Evolutionary conservation across 2,329 filamentous ascomycete species (phyloP), one percentile per base, ranked within the genome.

Genomic region (Diaporthe caulivora): DNA sequence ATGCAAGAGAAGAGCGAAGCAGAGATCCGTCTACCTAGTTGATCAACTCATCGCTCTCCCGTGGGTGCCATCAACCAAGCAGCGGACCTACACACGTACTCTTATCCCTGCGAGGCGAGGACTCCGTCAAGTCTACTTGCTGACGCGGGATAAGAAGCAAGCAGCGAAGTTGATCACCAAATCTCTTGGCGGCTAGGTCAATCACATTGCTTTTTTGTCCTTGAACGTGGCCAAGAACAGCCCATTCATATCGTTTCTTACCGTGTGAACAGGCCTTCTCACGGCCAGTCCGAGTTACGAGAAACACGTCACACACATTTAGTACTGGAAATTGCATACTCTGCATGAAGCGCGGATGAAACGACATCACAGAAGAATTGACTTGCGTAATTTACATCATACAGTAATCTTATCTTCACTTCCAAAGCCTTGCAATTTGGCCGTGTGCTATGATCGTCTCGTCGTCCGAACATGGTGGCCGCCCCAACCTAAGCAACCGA

Each of bases 1-100:
- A 91, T 87, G 89, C 87, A 84, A 89, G 91, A 92, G 91, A 82
- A 94, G 80, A 93, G 76, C 54, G n/a, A 79, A 78, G 31, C 24
- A 8, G 11, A 4, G 70, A 40, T 42, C 58, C 42, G 70, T 72
- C 29, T 65, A 40, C 62, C 62, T 72, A 68, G 70, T 72, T 72
- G 60, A 44, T 54, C 70, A 68, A 44, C 54, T 42, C 44, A 42
- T 26, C 11, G 31, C 26, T 54, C 44, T 53, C 62, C 62, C 55
- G 18, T 62, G 44, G 31, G 69, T 71, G 69, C 29, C 34, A 60
- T 62, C 44, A 71, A 54, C 69, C 69, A 71, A 71, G 69, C 69
- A 71, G 55, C 55, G 47, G 55, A 53, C 47, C 69, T 31, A 71
- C 69, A 62, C 53, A 2, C 18, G 18, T 18, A 26, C 47, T 17